A percentile compares a stretch with the other conserved stretches of the same genome.
These are phyloP conservation scores for Salix suchowensis DNA, from an alignment of 345 rosid species.

Conservation along the genomic window DNA sequence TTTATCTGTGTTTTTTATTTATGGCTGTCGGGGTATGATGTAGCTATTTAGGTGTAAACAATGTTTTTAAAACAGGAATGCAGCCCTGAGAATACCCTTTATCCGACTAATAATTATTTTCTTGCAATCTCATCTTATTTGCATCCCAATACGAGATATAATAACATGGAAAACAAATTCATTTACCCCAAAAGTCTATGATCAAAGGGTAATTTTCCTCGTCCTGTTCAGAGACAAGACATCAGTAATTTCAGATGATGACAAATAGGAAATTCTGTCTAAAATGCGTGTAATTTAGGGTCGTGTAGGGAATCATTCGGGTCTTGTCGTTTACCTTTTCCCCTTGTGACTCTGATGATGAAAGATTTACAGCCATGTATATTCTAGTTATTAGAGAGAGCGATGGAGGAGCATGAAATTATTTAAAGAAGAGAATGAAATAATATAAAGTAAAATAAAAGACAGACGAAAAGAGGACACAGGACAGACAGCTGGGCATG, in stretches of 20 bases:
- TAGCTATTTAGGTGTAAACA: too few relatives aligned
- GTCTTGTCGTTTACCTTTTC: not conserved
- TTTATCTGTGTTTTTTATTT: too few relatives aligned
- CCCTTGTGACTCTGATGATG: not conserved
- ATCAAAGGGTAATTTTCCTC: not conserved
- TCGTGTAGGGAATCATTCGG: not conserved
- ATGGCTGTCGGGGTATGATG: too few relatives aligned
- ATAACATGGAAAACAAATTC: not conserved
- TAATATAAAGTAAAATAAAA: not conserved
- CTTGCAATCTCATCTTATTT: too few relatives aligned
- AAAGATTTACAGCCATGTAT: not conserved
- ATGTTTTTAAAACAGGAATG: too few relatives aligned
- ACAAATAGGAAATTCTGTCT: not conserved
- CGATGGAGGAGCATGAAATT: too few relatives aligned
- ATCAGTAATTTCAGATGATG: not conserved
- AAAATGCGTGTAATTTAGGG: not conserved
- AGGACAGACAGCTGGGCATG: not conserved
- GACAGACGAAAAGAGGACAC: not conserved
- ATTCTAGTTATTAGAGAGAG: not conserved
- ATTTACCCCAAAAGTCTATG: too few relatives aligned
- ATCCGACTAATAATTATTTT: too few relatives aligned
- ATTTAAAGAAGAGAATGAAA: not conserved
- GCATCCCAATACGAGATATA: too few relatives aligned
- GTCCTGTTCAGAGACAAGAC: not conserved
- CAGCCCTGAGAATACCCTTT: too few relatives aligned